A percentile compares a stretch with the other conserved stretches of the same genome.
Conservation (phyloP, 176 grass and related monocot genomes). For the Triticum aestivum region IWGSC_CS_RefSeq_v2.1 NC_057814.1:563291557-563292056, state of each 20-base stretch:
- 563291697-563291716: background rate
- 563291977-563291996: background rate
- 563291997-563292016: too few species aligned
- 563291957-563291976: background rate
- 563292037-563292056: background rate
- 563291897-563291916: background rate
- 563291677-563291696: background rate
- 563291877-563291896: background rate
- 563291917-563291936: background rate
- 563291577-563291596: background rate
- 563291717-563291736: background rate
- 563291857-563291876: background rate
- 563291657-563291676: background rate
- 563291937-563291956: background rate
- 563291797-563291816: background rate
- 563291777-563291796: background rate
- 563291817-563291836: background rate
- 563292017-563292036: too few species aligned
- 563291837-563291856: too few species aligned
- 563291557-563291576: background rate
- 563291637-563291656: too few species aligned
- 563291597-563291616: background rate
- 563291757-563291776: background rate
- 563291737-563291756: background rate
- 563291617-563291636: background rate